A percentile compares a stretch with the other conserved stretches of the same genome.
phyloP scores from a whole-genome alignment of 768 basidiomycete species.

The Trametes cubensis region DNA sequence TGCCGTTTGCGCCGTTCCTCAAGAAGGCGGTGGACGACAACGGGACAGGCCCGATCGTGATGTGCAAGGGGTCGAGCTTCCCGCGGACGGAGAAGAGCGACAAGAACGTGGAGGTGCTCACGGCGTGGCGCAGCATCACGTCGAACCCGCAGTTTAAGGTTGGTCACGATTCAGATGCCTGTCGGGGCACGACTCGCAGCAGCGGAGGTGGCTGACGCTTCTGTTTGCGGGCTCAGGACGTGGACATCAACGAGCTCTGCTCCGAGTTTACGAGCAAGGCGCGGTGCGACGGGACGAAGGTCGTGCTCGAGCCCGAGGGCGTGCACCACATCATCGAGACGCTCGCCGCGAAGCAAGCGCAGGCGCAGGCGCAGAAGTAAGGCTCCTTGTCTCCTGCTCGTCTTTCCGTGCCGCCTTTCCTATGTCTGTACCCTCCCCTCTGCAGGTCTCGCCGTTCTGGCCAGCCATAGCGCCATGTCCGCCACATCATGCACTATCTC shows the following conservation, averaged over 20 bases:
- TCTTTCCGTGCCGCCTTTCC: slow-evolving; percentile 1
- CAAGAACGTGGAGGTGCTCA: slow-evolving; percentile 74
- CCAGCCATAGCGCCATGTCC: neutral
- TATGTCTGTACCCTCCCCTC: neutral
- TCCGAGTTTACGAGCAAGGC: slow-evolving; percentile 81
- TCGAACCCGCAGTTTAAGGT: slow-evolving; percentile 79
- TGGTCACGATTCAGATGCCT: slow-evolving; percentile 27
- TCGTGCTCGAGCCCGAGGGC: slow-evolving; percentile 63
- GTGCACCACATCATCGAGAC: slow-evolving; percentile 48
- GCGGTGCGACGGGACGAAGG: slow-evolving; percentile 81
- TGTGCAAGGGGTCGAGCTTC: slow-evolving; percentile 68
- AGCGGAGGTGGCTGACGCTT: slow-evolving; percentile 18
- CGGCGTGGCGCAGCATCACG: slow-evolving; percentile 78
- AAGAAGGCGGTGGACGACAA: slow-evolving; percentile 41
- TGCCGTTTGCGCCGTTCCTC: slow-evolving; percentile 32
- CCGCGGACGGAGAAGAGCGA: slow-evolving; percentile 71
- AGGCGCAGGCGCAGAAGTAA: slow-evolving; percentile 27
- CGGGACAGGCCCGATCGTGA: slow-evolving; percentile 48
- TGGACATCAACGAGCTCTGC: slow-evolving; percentile 80
- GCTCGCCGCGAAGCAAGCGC: slow-evolving; percentile 36
- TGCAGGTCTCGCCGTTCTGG: slow-evolving; percentile 8
- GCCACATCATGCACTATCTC: neutral
- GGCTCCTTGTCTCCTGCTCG: neutral
- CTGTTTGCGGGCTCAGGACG: slow-evolving; percentile 48
- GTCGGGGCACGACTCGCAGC: neutral